These are phyloP conservation scores for Solanum sitiens DNA, from an alignment of 257 asterid genomes.

Conservation along the genomic window DNA sequence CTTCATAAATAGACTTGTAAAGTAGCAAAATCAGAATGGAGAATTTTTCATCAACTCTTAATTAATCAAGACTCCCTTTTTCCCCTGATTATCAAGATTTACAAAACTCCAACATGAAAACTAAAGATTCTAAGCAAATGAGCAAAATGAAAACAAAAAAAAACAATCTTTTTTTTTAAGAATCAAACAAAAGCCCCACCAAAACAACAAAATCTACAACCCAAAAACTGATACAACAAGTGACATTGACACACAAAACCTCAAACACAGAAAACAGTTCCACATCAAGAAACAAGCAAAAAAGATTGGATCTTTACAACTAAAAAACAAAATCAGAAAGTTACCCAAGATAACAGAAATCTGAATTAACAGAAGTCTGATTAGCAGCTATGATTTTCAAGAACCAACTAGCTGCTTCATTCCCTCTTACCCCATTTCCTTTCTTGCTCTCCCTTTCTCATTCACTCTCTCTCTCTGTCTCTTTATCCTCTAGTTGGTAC, in stretches of 20 bases:
- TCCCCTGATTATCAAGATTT: not conserved
- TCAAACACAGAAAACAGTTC: not conserved
- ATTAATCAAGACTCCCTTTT: not conserved
- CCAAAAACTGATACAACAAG: not conserved
- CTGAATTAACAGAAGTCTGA: slow-evolving; percentile 18
- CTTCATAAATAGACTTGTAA: not conserved
- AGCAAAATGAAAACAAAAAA: not conserved
- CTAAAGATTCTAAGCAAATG: not conserved
- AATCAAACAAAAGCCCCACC: not conserved
- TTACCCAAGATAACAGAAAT: not conserved
- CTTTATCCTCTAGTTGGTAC: slow-evolving; percentile 17
- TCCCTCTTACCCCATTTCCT: slow-evolving; percentile 38
- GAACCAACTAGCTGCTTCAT: slow-evolving; percentile 42
- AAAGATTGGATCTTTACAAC: not conserved
- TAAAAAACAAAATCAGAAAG: not conserved
- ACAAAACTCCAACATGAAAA: not conserved
- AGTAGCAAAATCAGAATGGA: not conserved
- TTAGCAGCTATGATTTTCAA: slow-evolving; percentile 52
- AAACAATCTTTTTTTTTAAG: not conserved
- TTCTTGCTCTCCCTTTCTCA: slow-evolving; percentile 3
- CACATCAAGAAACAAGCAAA: not conserved
- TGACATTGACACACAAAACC: not conserved
- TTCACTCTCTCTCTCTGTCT: not conserved
- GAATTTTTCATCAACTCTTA: not conserved
- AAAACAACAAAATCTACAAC: not conserved